Conservation (phyloP, 257 asterid genomes). For the Penstemon eatonii region DNA sequence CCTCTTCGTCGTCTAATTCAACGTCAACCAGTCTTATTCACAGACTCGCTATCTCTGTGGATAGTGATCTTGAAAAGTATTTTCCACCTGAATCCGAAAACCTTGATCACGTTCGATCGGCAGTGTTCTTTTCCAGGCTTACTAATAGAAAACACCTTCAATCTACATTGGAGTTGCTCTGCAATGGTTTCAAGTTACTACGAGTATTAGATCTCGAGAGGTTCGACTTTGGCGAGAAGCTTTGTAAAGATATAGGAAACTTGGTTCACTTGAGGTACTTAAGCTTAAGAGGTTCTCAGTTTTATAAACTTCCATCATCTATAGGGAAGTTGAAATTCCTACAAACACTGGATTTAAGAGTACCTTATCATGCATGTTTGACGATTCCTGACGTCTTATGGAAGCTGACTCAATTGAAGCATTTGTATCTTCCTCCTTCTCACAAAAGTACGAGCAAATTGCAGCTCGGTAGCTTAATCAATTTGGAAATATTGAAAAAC, state of each 20-base stretch:
- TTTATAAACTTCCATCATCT: constrained; percentile 42
- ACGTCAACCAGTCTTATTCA: constrained; percentile 32
- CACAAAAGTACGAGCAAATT: constrained; percentile 37
- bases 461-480: constrained; percentile 38
- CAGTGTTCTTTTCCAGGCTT: constrained; percentile 52
- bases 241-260: constrained; percentile 38
- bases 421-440: constrained; percentile 56
- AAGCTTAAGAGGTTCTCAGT: constrained; percentile 41
- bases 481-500: constrained; percentile 48
- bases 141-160: constrained; percentile 29
- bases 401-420: constrained; percentile 46
- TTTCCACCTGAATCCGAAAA: constrained; percentile 47
- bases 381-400: constrained; percentile 46
- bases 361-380: constrained; percentile 40
- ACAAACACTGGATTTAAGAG: constrained; percentile 47
- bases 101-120: constrained; percentile 43
- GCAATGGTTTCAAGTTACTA: constrained; percentile 38
- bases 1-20: constrained; percentile 37
- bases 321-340: constrained; percentile 41
- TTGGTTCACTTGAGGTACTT: constrained; percentile 48
- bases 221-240: constrained; percentile 41
- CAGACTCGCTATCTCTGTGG: constrained; percentile 47
- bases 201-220: constrained; percentile 53
- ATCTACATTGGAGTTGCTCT: constrained; percentile 35
- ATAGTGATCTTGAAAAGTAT: constrained; percentile 37